Conservation (phyloP, 148 eudicot genomes). For the Gaultheria prostrata region DNA sequence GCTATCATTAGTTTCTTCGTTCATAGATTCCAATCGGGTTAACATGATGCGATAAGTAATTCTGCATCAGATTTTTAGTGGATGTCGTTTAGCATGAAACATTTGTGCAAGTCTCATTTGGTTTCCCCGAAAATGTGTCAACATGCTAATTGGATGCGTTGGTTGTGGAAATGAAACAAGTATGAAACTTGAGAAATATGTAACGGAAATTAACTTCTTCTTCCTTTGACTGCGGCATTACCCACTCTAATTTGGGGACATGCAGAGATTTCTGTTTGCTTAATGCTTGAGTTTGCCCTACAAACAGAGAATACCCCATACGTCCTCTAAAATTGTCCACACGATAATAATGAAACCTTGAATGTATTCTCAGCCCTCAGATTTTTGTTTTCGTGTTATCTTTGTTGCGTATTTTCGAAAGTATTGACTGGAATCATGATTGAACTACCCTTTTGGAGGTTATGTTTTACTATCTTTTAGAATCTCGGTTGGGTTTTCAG, state of each 20-base stretch:
- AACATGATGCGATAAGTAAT: not conserved
- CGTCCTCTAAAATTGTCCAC: not conserved
- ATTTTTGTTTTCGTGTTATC: not conserved
- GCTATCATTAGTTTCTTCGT: not conserved
- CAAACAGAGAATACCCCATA: no score
- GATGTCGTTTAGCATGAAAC: not conserved
- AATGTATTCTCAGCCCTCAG: not conserved
- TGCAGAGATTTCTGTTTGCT: not conserved
- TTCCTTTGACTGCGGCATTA: not conserved
- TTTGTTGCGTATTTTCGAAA: not conserved
- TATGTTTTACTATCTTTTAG: not conserved
- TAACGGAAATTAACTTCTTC: not conserved
- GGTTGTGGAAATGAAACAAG: not conserved
- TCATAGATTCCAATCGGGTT: not conserved
- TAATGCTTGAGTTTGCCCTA: not conserved
- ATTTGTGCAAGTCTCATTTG: not conserved
- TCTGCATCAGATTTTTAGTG: not conserved
- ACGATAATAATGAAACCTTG: not conserved
- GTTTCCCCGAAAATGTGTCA: not conserved
- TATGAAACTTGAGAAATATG: not conserved
- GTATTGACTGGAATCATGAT: not conserved
- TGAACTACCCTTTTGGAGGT: not conserved
- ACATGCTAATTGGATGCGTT: not conserved
- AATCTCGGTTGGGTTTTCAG: not conserved
- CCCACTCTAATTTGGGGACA: not conserved